Conservation (phyloP, 2,329 filamentous ascomycete species). For the Hortaea werneckii region DNA sequence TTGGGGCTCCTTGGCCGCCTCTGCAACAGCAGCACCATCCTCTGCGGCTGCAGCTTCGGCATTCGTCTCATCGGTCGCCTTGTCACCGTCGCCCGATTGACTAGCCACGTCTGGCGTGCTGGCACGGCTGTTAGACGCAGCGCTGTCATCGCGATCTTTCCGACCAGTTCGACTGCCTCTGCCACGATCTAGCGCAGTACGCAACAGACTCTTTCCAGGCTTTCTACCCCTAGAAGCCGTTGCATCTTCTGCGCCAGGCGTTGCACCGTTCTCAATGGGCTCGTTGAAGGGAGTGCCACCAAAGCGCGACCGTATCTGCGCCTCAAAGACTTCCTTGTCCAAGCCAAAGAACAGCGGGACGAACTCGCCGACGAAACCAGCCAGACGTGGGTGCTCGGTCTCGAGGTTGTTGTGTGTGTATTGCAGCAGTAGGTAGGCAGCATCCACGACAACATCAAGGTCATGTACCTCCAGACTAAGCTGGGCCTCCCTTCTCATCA, state of each 20-base stretch:
- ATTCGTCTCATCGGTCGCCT: constrained; percentile 53
- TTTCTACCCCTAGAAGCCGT: constrained; percentile 61
- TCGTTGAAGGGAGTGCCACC: constrained; percentile 48
- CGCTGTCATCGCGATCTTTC: constrained; percentile 68
- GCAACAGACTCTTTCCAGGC: constrained; percentile 62
- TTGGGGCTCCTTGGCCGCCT: constrained; percentile 43
- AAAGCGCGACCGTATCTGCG: constrained; percentile 47
- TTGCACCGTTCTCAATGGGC: constrained; percentile 58
- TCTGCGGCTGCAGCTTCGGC: constrained; percentile 24
- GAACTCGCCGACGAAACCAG: constrained; percentile 41
- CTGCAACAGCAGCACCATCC: constrained; percentile 46
- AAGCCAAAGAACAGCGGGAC: constrained; percentile 42
- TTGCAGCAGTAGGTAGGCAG: constrained; percentile 35
- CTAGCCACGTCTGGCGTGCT: constrained; percentile 79
- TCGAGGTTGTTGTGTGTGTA: constrained; percentile 34
- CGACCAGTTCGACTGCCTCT: constrained; percentile 62
- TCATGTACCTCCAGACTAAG: constrained; percentile 62
- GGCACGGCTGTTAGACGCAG: constrained; percentile 71
- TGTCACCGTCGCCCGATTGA: constrained; percentile 53
- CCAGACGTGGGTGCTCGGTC: constrained; percentile 35
- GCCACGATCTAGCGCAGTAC: constrained; percentile 71
- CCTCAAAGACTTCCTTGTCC: constrained; percentile 48
- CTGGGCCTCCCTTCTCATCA: constrained; percentile 40
- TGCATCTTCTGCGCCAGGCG: constrained; percentile 56
- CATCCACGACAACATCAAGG: constrained; percentile 42